These are phyloP conservation scores for Naganishia antarctica DNA, from an alignment of 768 basidiomycete species.

Conservation along the genomic window DNA sequence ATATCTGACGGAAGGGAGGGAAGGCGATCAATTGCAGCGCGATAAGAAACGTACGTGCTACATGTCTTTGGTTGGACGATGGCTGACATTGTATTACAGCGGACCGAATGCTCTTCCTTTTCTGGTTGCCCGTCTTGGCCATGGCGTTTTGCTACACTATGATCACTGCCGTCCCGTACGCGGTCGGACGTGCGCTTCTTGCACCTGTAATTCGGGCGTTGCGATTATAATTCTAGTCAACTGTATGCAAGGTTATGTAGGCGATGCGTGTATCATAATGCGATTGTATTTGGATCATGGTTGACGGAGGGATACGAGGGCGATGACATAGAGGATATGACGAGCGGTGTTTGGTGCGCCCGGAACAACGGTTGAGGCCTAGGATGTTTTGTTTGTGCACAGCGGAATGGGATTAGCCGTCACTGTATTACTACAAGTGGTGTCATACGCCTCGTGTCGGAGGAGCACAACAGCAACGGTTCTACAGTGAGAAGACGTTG, in stretches of 20 bases:
- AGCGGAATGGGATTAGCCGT: no score
- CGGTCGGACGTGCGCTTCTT: slow-evolving; percentile 22
- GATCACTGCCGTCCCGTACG: slow-evolving; percentile 23
- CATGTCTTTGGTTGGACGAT: not conserved
- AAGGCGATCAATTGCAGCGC: not conserved
- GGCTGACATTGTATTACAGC: slow-evolving; percentile 22
- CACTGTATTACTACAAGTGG: no score
- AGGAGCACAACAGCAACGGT: no score
- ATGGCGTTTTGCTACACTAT: slow-evolving; percentile 33
- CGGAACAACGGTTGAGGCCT: not conserved
- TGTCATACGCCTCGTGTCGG: no score
- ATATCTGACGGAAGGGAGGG: not conserved
- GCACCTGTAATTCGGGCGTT: slow-evolving; percentile 17
- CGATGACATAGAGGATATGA: not conserved
- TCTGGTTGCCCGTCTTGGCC: slow-evolving; percentile 50
- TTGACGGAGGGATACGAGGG: no score
- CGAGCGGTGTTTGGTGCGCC: not conserved
- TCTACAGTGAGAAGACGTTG: no score
- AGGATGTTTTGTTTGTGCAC: no score
- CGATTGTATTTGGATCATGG: no score
- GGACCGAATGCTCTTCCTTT: slow-evolving; percentile 50
- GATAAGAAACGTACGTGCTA: slow-evolving; percentile 19
- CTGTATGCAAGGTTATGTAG: no score
- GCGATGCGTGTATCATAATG: no score
- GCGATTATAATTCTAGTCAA: not conserved